Conservation (phyloP, 148 eudicot species). For the Camellia sinensis region DNA sequence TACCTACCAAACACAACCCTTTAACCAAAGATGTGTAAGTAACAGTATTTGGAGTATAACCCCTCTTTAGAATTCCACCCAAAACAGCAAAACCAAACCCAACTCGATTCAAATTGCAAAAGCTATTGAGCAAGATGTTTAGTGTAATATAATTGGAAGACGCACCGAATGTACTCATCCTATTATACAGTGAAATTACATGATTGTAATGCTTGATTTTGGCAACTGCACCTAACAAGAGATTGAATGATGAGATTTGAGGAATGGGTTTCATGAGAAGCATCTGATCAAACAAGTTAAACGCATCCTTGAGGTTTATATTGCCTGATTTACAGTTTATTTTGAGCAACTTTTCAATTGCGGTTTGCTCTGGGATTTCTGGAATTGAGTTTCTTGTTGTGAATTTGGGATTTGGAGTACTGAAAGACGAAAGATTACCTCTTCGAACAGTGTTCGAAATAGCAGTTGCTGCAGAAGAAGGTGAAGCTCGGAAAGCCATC, state of each 20-base stretch:
- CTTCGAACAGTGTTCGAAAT: not conserved
- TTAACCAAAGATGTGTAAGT: constrained; percentile 29
- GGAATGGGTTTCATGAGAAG: constrained; percentile 22
- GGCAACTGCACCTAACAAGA: constrained; percentile 22
- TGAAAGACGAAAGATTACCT: constrained; percentile 20
- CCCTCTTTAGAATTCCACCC: constrained; percentile 30
- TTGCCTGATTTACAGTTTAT: constrained; percentile 25
- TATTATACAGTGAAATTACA: constrained; percentile 15
- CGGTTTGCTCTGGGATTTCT: constrained; percentile 10
- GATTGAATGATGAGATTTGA: constrained; percentile 27
- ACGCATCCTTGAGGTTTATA: constrained; percentile 23
- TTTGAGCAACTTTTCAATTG: constrained; percentile 20
- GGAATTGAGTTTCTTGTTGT: constrained; percentile 6
- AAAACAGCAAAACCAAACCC: constrained; percentile 28
- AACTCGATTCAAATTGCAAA: constrained; percentile 19
- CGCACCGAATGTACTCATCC: constrained; percentile 13
- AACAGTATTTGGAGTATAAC: constrained; percentile 23
- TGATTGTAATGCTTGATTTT: constrained; percentile 25
- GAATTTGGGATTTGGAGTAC: not conserved
- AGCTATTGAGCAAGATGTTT: constrained; percentile 28
- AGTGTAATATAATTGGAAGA: constrained; percentile 23
- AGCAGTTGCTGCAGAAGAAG: not conserved
- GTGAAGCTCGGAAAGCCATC: constrained; percentile 6
- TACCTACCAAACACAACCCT: constrained; percentile 30
- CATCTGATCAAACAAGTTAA: constrained; percentile 22